phyloP scores from a whole-genome alignment of 2,329 filamentous ascomycete genomes.

The Bipolaris victoriae region DNA sequence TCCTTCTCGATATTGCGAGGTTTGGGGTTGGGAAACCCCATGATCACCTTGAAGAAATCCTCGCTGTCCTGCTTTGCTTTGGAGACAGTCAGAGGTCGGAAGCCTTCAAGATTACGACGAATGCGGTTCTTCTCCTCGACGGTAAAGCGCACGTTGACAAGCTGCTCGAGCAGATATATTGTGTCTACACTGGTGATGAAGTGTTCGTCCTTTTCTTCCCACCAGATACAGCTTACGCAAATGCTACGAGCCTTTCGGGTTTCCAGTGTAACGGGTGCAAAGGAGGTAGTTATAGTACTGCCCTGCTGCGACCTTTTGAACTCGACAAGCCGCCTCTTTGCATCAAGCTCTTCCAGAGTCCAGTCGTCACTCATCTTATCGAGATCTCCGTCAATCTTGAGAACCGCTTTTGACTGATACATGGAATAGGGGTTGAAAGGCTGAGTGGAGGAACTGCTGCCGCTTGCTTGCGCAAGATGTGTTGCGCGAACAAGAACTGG shows the following conservation, averaged over 20 bases:
- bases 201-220: constrained; percentile 88
- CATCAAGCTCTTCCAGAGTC: constrained; percentile 79
- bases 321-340: constrained; percentile 82
- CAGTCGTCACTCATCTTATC: constrained; percentile 83
- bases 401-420: constrained; percentile 78
- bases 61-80: constrained; percentile 92
- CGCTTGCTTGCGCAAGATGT: constrained; percentile 62
- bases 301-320: constrained; percentile 84
- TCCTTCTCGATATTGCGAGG: constrained; percentile 98
- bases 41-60: constrained; percentile 98
- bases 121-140: constrained; percentile 99
- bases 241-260: constrained; percentile 84
- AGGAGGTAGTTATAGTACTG: constrained; percentile 79
- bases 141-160: constrained; percentile 85
- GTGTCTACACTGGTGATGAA: constrained; percentile 97
- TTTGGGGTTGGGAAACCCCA: constrained; percentile 94
- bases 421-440: constrained; percentile 76
- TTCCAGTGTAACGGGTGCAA: constrained; percentile 77
- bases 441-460: constrained; percentile 52
- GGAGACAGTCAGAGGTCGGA: constrained; percentile 89
- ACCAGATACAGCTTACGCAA: constrained; percentile 97
- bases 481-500: constrained; percentile 72
- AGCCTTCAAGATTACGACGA: constrained; percentile 91
- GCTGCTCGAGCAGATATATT: constrained; percentile 89
- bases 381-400: constrained; percentile 86